Base-by-base conservation (phyloP, 768 basidiomycete species). In the Psilocybe cyanescens region DNA sequence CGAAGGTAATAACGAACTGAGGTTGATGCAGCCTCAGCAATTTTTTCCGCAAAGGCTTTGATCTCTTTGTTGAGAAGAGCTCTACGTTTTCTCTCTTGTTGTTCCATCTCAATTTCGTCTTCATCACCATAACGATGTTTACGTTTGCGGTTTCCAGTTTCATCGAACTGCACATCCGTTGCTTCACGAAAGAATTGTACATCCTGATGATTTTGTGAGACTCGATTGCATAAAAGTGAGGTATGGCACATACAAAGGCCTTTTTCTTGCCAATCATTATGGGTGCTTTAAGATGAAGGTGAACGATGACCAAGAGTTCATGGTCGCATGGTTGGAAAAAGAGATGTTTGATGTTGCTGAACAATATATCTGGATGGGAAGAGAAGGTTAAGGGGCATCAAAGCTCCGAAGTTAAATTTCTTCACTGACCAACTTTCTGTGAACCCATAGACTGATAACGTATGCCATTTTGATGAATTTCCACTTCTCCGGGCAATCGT, bases 211-310 rank as follows among this genome's bases (percentile, higher is more conserved):
- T 11, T 61, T 59, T 59, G 55, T 31, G 29, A 62, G 33, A 41
- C 11, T 31, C 33, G 28, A 31, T 3, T 16, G 46, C 44, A 31
- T 4, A 35, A 33, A 12, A 19, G 56, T 51, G 16, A 16, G 65
- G 58, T 51, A 33, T 33, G 60, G 47, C 28, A 19, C 88, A 54
- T 68, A 95, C 94, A 69, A 92, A 94, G 19, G 97, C 88, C 75
- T 99, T 99, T 79, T 95, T 97, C 81, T 99, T 99, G 63, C 97
- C 97, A 67, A 99, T 93, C 85, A 99, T 97, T 73, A 99, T 98
- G 0, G 97, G 97, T 0, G 94, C 86, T 75, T 86, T 97, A 54
- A 99, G 82, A 73, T 99, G 93, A 54, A 97, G 76, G 72, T 99
- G 97, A 33, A 97, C 87, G 63, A 99, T 90, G 58, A 97, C 96